Evolutionary conservation across 2,329 filamentous ascomycete species (phyloP), one percentile per base, ranked within the genome.

Genomic region (Fusarium sp.): DNA sequence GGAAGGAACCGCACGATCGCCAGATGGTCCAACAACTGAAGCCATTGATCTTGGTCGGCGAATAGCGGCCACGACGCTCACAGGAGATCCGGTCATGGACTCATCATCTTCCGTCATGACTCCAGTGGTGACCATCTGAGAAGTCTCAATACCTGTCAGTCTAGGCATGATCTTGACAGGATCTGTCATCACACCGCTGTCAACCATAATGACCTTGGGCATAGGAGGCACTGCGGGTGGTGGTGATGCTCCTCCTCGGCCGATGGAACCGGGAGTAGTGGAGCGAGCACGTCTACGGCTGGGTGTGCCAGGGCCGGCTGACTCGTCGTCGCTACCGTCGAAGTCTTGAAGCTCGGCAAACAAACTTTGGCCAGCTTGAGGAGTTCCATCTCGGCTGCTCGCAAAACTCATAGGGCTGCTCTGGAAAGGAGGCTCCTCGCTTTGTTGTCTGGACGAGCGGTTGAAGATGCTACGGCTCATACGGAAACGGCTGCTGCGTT

Each of bases 301-400:
- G 26, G 88, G 88, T 31, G 88, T 90, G 26, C 81, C 85, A 34
- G 81, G 84, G 18, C 83, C 84, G 61, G 80, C 83, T 55, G 92
- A 90, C 66, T 91, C 91, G 63, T 93, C 92, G 66, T 93, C 92
- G 71, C 92, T 91, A 68, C 89, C 89, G 65, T 89, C 91, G 43
- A 98, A 83, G 70, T 94, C 93, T 54, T 92, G 93, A 42, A 99
- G 86, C 79, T 99, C 96, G 40, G 94, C 94, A 77, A 96, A 97
- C 51, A 99, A 84, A 75, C 92, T 98, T 82, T 97, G 93, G 17
- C 88, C 80, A 43, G 80, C 78, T 58, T 86, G 81, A 11, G 87
- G 83, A 5, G 86, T 88, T 45, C 81, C 82, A 33, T 68, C 78
- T 66, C 83, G 86, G 71, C 83, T 85, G 63, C 82, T 84, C 18